Evolutionary conservation across 2,329 filamentous ascomycete genomes (phyloP).

Genomic region (Lasiodiplodia gonubiensis): DNA sequence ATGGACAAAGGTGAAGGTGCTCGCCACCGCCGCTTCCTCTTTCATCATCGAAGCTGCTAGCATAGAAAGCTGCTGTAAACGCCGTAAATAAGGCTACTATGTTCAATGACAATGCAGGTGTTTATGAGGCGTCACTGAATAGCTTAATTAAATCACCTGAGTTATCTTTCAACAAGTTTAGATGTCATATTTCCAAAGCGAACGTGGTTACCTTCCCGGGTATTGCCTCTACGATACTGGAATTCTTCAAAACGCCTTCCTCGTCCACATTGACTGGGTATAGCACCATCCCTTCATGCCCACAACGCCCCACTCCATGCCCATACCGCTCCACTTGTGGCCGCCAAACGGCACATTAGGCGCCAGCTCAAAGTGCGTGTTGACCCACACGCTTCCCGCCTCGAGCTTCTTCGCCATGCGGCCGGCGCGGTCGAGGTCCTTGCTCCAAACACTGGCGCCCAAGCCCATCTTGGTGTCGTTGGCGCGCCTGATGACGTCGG

Average conservation of each 20-base stretch:
- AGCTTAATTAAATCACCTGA: too few species aligned
- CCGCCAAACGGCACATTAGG: conserved; percentile 63
- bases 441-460: conserved; percentile 60
- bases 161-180: background rate
- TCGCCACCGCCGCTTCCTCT: too few species aligned
- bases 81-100: too few species aligned
- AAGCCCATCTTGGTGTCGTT: conserved; percentile 60
- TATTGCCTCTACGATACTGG: background rate
- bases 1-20: too few species aligned
- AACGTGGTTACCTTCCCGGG: background rate
- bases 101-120: too few species aligned
- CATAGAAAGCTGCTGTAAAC: too few species aligned
- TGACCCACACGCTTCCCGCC: conserved; percentile 60
- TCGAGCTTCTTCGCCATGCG: conserved; percentile 52
- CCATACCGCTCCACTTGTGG: conserved; percentile 66
- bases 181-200: background rate
- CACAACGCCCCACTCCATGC: conserved; percentile 65
- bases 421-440: conserved; percentile 53
- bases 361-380: conserved; percentile 46
- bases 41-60: too few species aligned
- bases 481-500: conserved; percentile 52
- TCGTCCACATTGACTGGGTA: conserved; percentile 31
- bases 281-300: conserved; percentile 66
- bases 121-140: too few species aligned
- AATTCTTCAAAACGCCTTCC: conserved; percentile 12